Base-by-base conservation (phyloP, 768 basidiomycete species). In the Pisolithus orientalis region DNA sequence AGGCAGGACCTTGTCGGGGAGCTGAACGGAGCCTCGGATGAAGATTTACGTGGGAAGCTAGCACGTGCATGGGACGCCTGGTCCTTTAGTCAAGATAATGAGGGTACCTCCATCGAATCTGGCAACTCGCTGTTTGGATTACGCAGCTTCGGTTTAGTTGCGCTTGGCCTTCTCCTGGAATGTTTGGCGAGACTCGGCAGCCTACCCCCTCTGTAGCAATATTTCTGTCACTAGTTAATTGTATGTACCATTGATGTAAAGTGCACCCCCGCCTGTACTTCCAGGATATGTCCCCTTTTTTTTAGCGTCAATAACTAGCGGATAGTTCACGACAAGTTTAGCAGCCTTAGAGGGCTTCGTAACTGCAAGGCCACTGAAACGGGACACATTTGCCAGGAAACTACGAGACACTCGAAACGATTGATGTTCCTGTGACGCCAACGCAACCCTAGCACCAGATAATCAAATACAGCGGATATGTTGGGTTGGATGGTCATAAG, bases 61-160 rank as follows among this genome's bases (percentile, higher is more conserved):
- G 66, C 70, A 47, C 65, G 70, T 46, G 83, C 80, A 1, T 91
- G 87, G 88, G 67, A 64, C 7, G 82, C 80, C 8, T 91, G 86
- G 87, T 66, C 70, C 31, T 78, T 75, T 56, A 79, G 80, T 53
- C 71, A 75, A 42, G 60, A 70, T 39, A 71, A 74, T 47, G 11
- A 34, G 11, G 4, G 11, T 11, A 62, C 57, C 24, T 39, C 55
- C 1, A 59, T 62, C 24, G 68, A 66, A 6, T 31, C 11, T 32
- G 9, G 39, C 11, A 54, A 13, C 7, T 61, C 59, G 40, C 63
- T 68, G 10, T 78, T 79, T 60, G 83, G 82, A 13, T 71, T 75
- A 3, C 74, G 79, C 51, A 89, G 85, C 57, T 90, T 90, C 62
- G 80, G 83, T 6, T 59, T 91, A 42, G 73, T 90, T 45, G 80